Evolutionary conservation across 2,329 filamentous ascomycete genomes (phyloP), one percentile per base, ranked within the genome.

Genomic region (Colletotrichum musae): DNA sequence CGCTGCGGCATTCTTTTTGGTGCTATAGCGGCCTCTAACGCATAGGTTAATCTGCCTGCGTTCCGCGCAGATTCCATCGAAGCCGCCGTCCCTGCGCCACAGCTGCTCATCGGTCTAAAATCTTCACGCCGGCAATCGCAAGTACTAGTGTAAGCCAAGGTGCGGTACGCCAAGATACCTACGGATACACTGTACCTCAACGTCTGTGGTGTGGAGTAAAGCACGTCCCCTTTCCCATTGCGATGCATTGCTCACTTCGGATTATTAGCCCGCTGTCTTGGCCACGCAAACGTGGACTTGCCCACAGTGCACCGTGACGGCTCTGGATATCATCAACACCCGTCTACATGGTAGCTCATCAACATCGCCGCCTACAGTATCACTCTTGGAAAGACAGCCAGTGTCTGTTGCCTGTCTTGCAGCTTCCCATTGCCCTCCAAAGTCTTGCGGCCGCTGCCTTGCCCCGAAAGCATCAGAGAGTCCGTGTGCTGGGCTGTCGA

Each of bases 151-250:
- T 36, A 36, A 53, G 56, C 62, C 45, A 56, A 58, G 47, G 21
- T n/a, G 62, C 24, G 54, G 21, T 57, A 61, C 45, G 51, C 21
- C 28, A 48, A 61, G 56, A 61, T 61, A 57, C 56, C 54, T 47
- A 32, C 28, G 7, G 21, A 24, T 24, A 32, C 28, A 24, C 21
- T 24, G 21, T 47, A 47, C 47, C 47, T 67, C 62, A 39, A 57
- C 56, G 43, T 66, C 56, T 56, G 63, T 68, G 59, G 53, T 69
- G 63, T 61, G 54, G 57, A 66, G 56, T 52, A 41, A 57, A 61
- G 45, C 57, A 61, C 54, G 18, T 51, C 39, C 66, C 61, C n/a
- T 24, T 36, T 36, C 32, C 32, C 32, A 36, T 10, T 36, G 32
- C 32, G 32, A 9, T 36, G 32, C 32, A 36, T 36, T 36, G 32